Base-by-base conservation (phyloP, 2,329 filamentous ascomycete genomes). In the Sordariomycetes sp. region DNA sequence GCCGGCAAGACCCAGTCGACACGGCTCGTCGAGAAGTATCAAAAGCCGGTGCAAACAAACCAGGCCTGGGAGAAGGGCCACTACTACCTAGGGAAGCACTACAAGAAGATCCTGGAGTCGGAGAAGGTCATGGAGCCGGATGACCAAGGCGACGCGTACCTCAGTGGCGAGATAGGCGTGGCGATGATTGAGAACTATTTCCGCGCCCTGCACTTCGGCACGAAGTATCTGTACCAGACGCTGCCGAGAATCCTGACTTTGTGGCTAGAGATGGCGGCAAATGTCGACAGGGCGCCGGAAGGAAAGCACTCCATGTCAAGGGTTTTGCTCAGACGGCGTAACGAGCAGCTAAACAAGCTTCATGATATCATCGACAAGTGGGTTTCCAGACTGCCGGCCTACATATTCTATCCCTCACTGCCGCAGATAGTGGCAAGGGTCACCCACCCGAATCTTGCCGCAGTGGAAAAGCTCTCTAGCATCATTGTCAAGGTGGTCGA, bases 351-450 rank as follows among this genome's bases (percentile, higher is more conserved):
- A 10, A 80, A 82, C 40, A 76, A 80, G 5, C 79, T 94, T 60
- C 88, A 96, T 70, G 75, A 76, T 24, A 87, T 92, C 62, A 74
- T 97, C 61, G 83, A 85, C 68, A 95, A 93, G 71, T 91, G 96
- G 68, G 80, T 93, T 20, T 71, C 78, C 24, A 79, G 84, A 5
- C 76, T 92, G 60, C 88, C 89, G 2, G 81, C 87, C 1, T 92
- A 88, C 65, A 82, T 90, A 35, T 91, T 90, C 70, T 93, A 91
- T 68, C 88, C 87, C 2, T 79, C 93, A 6, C 77, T 99, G 50
- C 89, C 94, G 5, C 94, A 99, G 71, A 88, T 99, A 61, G 89
- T 99, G 59, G 94, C 93, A n/a, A 86, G 94, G 35, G 97, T 99
- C 65, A 89, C 89, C 53, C 94, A 99, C 72, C 85, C 87, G 1